Percentiles rank a stretch among this genome's conserved stretches.
phyloP scores from a whole-genome alignment of 495 filamentous ascomycete genomes.

The Lasiosphaeria miniovina region DNA sequence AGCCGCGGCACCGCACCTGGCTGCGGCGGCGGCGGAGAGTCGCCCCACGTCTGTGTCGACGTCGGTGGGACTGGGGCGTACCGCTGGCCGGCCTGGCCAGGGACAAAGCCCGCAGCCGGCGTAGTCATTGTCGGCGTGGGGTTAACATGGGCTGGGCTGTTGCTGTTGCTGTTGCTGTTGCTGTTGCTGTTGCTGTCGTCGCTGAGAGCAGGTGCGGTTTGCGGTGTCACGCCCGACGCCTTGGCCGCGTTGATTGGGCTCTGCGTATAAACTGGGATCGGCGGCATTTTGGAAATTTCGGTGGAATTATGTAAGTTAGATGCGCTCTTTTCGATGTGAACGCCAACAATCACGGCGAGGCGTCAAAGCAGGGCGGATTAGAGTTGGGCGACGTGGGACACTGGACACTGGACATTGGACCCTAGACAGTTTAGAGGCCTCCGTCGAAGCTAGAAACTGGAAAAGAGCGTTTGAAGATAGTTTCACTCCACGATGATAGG shows the following conservation, averaged over 20 bases:
- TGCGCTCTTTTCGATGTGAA: too few relatives aligned
- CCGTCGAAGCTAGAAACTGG: too few relatives aligned
- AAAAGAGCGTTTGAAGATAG: too few relatives aligned
- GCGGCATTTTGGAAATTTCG: slow-evolving; percentile 41
- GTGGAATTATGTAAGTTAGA: too few relatives aligned
- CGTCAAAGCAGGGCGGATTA: too few relatives aligned
- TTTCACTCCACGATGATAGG: too few relatives aligned
- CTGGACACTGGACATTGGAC: too few relatives aligned
- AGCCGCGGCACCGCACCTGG: slow-evolving; percentile 44
- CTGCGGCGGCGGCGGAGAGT: slow-evolving; percentile 56
- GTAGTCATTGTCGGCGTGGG: background rate
- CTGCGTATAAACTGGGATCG: slow-evolving; percentile 57
- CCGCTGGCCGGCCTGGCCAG: slow-evolving; percentile 12
- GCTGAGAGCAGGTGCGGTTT: slow-evolving; percentile 38
- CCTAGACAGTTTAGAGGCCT: too few relatives aligned
- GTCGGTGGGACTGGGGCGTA: slow-evolving; percentile 28
- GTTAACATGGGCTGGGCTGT: slow-evolving; percentile 30
- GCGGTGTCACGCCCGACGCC: slow-evolving; percentile 46
- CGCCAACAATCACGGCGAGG: background rate
- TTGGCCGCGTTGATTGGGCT: slow-evolving; percentile 57
- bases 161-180: slow-evolving; percentile 32
- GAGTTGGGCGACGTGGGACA: too few relatives aligned
- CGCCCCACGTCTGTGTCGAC: slow-evolving; percentile 27
- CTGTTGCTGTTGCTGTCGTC: slow-evolving; percentile 25
- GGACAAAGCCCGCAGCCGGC: background rate